Base-by-base conservation (phyloP, 306 rosid species). In the Vachellia pachyceras region DNA sequence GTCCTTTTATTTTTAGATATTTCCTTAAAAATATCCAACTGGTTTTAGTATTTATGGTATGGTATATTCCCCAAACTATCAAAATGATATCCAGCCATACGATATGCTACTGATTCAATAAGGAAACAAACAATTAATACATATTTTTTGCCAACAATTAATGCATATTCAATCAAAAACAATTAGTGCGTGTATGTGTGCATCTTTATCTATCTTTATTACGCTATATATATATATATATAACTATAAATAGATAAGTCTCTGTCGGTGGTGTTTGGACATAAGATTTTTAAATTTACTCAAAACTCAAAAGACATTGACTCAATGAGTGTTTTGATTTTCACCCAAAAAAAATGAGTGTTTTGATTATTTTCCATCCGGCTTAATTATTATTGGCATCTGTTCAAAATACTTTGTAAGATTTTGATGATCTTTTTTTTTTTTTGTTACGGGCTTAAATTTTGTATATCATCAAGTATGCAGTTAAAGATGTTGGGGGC, bases 1-100 rank as follows among this genome's bases (percentile, higher is more conserved):
- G 64, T 68, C 67, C n/a, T 36, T 73, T 73, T 73, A 67, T 37
- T 18, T 73, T 54, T 1, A 49, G 77, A 72, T 73, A 73, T 73
- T 73, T 73, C 35, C 35, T 29, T 10, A n/a, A 29, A 73, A 73
- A 36, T 73, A 73, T 73, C 77, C 67, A 39, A 36, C 10, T 36
- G 7, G 22, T 6, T 73, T 10, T 3, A 13, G n/a, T n/a, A 45
- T 71, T 23, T 41, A n/a, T 10, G 37, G n/a, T n/a, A n/a, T n/a
- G n/a, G 73, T 42, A 41, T 69, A 69, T 69, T 22, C 47, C 29
- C 6, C 33, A 18, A 60, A 39, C 17, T 67, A 64, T 64, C 44
- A 64, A 14, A 29, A 0, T 29, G 33, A 29, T 29, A 29, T 29
- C 33, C 2, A 29, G 33, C 33, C 33, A 29, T 29, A 29, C 33